Percentiles rank a stretch among this genome's conserved stretches.
Evolutionary conservation across 352 stramenopile genomes (phyloP).

Genomic region (Blastocystis hominis): DNA sequence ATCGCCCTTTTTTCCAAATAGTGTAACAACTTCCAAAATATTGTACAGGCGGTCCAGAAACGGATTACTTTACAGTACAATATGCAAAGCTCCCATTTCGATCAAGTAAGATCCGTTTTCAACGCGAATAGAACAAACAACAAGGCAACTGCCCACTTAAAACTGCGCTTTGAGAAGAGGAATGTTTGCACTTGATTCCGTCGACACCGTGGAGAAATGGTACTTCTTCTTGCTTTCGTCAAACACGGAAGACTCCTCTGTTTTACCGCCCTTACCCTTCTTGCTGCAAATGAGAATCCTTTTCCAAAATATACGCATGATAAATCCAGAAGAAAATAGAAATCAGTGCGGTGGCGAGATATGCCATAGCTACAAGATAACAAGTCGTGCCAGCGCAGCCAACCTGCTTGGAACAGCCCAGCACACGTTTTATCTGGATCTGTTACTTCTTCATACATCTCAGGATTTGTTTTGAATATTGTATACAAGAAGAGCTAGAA

Average conservation of each 20-base stretch:
- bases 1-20: not conserved
- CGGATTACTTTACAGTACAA: not conserved
- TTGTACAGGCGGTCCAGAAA: not conserved
- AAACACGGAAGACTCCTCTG: not conserved
- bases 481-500: constrained; percentile 48
- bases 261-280: constrained; percentile 7
- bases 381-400: not conserved
- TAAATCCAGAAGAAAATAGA: constrained; percentile 44
- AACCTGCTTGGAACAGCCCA: constrained; percentile 32
- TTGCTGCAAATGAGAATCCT: not conserved
- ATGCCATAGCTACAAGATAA: constrained; percentile 23
- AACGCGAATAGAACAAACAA: not conserved
- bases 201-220: constrained; percentile 25
- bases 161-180: constrained; percentile 47
- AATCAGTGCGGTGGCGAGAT: constrained; percentile 6
- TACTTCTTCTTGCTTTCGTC: constrained; percentile 50
- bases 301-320: not conserved
- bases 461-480: constrained; percentile 35
- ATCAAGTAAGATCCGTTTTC: not conserved
- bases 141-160: not conserved
- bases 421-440: constrained; percentile 36
- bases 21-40: not conserved
- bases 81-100: not conserved
- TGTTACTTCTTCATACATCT: constrained; percentile 44
- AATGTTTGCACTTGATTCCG: not conserved